These are phyloP conservation scores for Camillea tinctor DNA, from an alignment of 2,329 filamentous ascomycete species.

Conservation along the genomic window DNA sequence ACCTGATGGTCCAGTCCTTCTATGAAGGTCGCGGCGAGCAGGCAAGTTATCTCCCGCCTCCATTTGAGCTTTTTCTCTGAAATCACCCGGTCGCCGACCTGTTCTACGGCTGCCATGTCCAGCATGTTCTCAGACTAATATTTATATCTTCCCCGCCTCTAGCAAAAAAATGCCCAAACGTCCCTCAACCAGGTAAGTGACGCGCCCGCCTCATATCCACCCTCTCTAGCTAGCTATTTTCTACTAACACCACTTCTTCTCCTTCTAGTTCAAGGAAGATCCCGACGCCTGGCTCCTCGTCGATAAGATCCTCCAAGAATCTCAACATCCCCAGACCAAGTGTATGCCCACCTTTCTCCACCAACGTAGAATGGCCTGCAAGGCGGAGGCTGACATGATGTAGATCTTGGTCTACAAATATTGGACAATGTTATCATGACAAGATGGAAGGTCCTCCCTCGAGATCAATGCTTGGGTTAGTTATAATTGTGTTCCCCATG, in stretches of 20 bases:
- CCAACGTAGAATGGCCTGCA: not conserved
- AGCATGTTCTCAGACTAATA: constrained; percentile 15
- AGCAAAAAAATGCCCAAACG: constrained; percentile 97
- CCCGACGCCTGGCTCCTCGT: constrained; percentile 97
- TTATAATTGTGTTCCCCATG: constrained; percentile 8
- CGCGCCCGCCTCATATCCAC: constrained; percentile 15
- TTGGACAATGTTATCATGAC: constrained; percentile 98
- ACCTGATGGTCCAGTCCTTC: constrained; percentile 93
- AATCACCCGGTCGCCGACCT: not conserved
- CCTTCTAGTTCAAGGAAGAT: constrained; percentile 89
- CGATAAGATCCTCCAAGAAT: constrained; percentile 92
- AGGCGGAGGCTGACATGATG: constrained; percentile 25
- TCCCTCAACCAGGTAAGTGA: constrained; percentile 81
- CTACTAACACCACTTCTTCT: constrained; percentile 24
- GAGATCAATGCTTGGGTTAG: constrained; percentile 90
- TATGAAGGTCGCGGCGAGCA: constrained; percentile 95
- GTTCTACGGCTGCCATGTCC: not conserved
- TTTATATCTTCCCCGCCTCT: constrained; percentile 34
- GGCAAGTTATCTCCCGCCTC: constrained; percentile 52
- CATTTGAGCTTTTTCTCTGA: not conserved
- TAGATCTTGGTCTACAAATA: constrained; percentile 91
- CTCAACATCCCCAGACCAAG: constrained; percentile 93
- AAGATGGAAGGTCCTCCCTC: constrained; percentile 95
- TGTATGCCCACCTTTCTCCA: constrained; percentile 57
- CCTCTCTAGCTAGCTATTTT: constrained; percentile 8